Base-by-base conservation (phyloP, 2,329 filamentous ascomycete species). In the Lasiodiplodia hormozganensis region DNA sequence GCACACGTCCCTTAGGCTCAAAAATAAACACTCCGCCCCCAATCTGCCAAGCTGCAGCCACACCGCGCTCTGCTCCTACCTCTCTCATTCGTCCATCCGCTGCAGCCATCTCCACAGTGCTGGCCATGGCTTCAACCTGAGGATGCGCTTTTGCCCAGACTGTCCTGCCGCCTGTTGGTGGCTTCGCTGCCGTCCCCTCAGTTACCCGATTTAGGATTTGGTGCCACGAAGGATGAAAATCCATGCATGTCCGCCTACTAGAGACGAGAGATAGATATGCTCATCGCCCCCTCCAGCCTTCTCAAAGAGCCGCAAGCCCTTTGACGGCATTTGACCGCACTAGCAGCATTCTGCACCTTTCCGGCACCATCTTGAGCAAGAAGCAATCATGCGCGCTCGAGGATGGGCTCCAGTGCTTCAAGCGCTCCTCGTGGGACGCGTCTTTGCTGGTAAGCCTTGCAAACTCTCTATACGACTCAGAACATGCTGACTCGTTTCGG, bases 11-110 rank as follows among this genome's bases (percentile, higher is more conserved):
- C 12, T 11, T 47, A 56, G 52, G 4, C 52, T 28, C 28, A 36
- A 56, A 31, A 56, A 54, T 54, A 36, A 56, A 56, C 52, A 28
- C 18, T 56, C 28, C 52, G 52, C 52, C 52, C 52, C 52, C 52
- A 56, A 56, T 34, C 5, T 56, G 52, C 52, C 52, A 56, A 56
- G 52, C 14, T 6, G 52, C 25, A 56, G 52, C 52, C 52, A 56
- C 52, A 56, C 52, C 28, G 52, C 52, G 52, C 25, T 10, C 6
- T 36, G 1, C 28, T 31, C 28, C 16, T 28, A 25, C 16, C 28
- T 11, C 28, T 36, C 52, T 34, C 14, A 56, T 56, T 56, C 52
- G 52, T 28, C 52, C 16, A 18, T 5, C 23, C 7, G 16, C 10
- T 11, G 4, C n/a, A 21, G 21, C 23, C 6, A n/a, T n/a, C 43